Evolutionary conservation across 1,139 yeast species (phyloP), one percentile per base, ranked within the genome.

Genomic region (Saccharomyces hybrid): DNA sequence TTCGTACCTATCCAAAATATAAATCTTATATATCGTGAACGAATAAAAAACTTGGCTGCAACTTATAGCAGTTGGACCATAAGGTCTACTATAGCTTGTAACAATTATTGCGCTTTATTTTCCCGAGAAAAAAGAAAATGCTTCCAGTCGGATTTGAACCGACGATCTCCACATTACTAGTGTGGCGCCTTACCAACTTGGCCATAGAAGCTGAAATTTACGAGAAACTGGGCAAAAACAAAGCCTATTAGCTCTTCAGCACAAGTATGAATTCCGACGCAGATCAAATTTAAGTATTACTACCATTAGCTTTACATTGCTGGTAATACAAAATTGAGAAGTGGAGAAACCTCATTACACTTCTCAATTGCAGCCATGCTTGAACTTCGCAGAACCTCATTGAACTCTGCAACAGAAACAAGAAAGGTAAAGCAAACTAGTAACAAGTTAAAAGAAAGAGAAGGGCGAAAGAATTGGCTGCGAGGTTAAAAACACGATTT

Each of bases 141-240:
- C 71, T 68, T 67, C 67, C 71, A 67, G 61, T 63, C 70, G 64
- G 71, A 67, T 62, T 67, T 65, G 71, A 68, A 68, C 71, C 64
- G 71, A 66, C 61, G 70, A 67, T 67, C 71, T 69, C 71, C 63
- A 67, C 71, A 67, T 67, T 67, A 68, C 71, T 68, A 68, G 72
- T 68, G 71, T 67, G 64, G 71, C 71, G 71, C 72, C 71, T 68
- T 68, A 67, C 72, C 71, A 68, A 66, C 71, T 68, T 67, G 72
- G 71, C 72, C 72, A 68, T 67, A 68, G 62, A 65, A 64, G 69
- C 69, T 55, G 16, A 24, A 24, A 24, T 24, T 24, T 24, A 24
- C 2, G 26, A 24, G 5, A 4, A 4, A 1, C 34, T 31, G 34
- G 14, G 34, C 34, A 31, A 31, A 31, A 31, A 29, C 5, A 11